Evolutionary conservation across 2,329 filamentous ascomycete species (phyloP).

Genomic region (Cytospora paraplurivora): DNA sequence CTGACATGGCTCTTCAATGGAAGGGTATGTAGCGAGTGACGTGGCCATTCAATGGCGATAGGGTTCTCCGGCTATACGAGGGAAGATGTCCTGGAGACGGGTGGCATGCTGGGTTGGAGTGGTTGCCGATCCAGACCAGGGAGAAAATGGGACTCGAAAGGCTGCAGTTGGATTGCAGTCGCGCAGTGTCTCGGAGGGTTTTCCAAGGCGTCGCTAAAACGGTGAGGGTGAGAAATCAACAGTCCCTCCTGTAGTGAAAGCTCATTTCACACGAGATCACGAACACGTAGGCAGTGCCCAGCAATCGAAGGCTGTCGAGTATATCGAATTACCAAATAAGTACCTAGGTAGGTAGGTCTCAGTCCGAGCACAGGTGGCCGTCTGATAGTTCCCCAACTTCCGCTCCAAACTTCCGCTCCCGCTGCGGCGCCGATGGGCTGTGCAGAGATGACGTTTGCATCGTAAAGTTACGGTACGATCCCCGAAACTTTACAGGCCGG

Average conservation of each 20-base stretch:
- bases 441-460: background rate
- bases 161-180: conserved; percentile 14
- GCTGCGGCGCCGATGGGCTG: background rate
- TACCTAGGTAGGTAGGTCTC: background rate
- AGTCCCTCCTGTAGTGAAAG: background rate
- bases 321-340: background rate
- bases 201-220: conserved; percentile 15
- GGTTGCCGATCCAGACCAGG: conserved; percentile 18
- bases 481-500: background rate
- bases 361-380: background rate
- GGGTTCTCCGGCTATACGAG: conserved; percentile 10
- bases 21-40: conserved; percentile 23
- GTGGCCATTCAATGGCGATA: conserved; percentile 28
- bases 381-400: background rate
- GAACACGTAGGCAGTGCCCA: conserved; percentile 4
- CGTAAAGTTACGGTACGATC: background rate
- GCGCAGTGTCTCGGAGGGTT: conserved; percentile 20
- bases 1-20: conserved; percentile 45
- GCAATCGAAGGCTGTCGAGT: conserved; percentile 3
- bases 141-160: conserved; percentile 17
- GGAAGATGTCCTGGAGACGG: conserved; percentile 6
- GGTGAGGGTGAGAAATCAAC: conserved; percentile 10
- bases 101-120: conserved; percentile 27
- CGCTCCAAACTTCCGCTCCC: background rate
- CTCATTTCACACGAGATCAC: conserved; percentile 18